Percentiles rank a stretch among this genome's conserved stretches.
Evolutionary conservation across 1,284 basidiomycete genomes (phyloP).

Genomic region (Xanthoconium separans): DNA sequence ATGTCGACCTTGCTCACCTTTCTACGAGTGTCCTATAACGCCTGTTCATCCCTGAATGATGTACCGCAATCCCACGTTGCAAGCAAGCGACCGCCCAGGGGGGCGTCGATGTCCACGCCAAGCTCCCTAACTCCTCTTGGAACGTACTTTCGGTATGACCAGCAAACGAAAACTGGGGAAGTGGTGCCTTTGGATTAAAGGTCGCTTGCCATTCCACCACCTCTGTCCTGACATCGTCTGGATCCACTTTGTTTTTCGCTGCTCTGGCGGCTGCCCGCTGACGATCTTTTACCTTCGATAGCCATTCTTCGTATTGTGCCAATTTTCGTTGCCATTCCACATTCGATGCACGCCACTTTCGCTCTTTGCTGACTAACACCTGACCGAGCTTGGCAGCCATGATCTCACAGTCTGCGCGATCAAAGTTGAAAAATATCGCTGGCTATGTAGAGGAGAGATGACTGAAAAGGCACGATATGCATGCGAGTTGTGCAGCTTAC

Average conservation of each 20-base stretch:
- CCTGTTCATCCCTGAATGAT: conserved; percentile 70
- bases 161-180: conserved; percentile 59
- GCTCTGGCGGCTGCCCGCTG: conserved; percentile 39
- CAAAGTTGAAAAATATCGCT: conserved; percentile 66
- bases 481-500: conserved; percentile 37
- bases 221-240: conserved; percentile 30
- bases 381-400: conserved; percentile 43
- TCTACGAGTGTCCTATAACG: conserved; percentile 59
- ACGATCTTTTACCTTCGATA: conserved; percentile 43
- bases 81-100: conserved; percentile 50
- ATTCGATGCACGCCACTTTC: conserved; percentile 46
- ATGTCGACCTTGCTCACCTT: conserved; percentile 37
- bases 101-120: conserved; percentile 38
- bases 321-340: conserved; percentile 53
- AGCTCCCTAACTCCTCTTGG: conserved; percentile 44
- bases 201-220: conserved; percentile 45
- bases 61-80: conserved; percentile 61
- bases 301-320: conserved; percentile 51
- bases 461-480: neutral
- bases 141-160: conserved; percentile 44
- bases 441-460: conserved; percentile 50
- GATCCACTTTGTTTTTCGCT: conserved; percentile 36
- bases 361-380: conserved; percentile 44
- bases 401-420: conserved; percentile 57
- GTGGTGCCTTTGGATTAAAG: conserved; percentile 60